Base-by-base conservation (phyloP, 148 eudicot species). In the Cornus kousa region DNA sequence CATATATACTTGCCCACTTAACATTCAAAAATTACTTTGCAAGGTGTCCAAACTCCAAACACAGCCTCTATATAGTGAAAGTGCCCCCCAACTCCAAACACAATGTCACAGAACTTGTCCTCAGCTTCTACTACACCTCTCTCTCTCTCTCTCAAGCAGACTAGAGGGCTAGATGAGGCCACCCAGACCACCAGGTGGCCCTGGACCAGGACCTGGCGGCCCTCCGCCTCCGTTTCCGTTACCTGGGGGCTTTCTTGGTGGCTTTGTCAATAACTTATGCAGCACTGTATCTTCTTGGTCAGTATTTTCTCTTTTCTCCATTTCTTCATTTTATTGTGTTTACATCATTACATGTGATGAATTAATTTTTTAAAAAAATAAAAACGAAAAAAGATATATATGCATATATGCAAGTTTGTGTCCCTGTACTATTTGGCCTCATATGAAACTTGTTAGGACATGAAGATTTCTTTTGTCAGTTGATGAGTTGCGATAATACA, bases 221-320 rank as follows among this genome's bases (percentile, higher is more conserved):
- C 48, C 48, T 43, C 48, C 48, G 8, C 48, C 75, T 14, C 67
- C 35, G 4, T 50, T 70, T 28, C 70, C 14, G 22, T 40, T 67
- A 40, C 66, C 72, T 39, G 71, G 78, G 35, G 71, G 67, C 68
- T 71, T 39, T 68, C 39, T 78, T 12, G 43, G 37, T 19, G 78
- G 79, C 20, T 68, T 77, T 23, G 57, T 74, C 37, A 33, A 73
- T 64, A 55, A 73, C 59, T 75, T 82, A 13, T 85, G 88, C 85
- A 40, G 8, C 74, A 71, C 78, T 68, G 6, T 86, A 46, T 74
- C 81, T 80, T 82, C 86, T 37, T 86, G 88, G 88, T 86, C n/a
- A 74, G 85, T 71, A 17, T 62, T 6, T 62, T 62, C 24, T 13
- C 7, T n/a, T 62, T 62, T 19, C 66, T 13, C 17, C 24, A 1